Evolutionary conservation across 208 protist species (phyloP), one percentile per base, ranked within the genome.

Genomic region (Crithidia sp.): DNA sequence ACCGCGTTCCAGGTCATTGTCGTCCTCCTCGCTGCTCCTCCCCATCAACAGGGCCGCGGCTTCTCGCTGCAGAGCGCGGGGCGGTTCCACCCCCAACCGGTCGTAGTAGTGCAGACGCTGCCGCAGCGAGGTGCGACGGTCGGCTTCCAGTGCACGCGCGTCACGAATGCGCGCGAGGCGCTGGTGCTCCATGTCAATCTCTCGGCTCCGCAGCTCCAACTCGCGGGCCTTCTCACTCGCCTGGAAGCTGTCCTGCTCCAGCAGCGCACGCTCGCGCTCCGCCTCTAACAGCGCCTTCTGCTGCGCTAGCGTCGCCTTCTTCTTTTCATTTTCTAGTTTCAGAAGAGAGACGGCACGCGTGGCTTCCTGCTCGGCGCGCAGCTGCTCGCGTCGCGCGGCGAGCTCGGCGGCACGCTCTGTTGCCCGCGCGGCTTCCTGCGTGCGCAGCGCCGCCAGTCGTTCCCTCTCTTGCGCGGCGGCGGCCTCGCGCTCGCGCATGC

Each of bases 251-350:
- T 77, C 65, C 44, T 87, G 85, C 58, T 89, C 87, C 67, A 69
- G 73, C 55, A 69, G 45, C 16, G 82, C 74, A 5, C 87, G 85
- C 55, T 85, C 55, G 40, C 74, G 75, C 67, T 95, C 81, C 39
- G 69, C 77, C 44, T 89, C 76, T 36, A 85, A 77, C 59, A 80
- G 56, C 13, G 69, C 69, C 54, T 78, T 74, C 43, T 91, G 79
- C 58, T 89, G 71, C 16, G 76, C 78, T 49, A 93, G 43, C 56
- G 79, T 37, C 10, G 76, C 70, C 63, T 83, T 84, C 47, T 82
- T 83, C 65, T 83, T 84, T 73, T 93, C 90, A 37, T 91, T 89
- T 16, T 92, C 90, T 2, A 91, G 77, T 52, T 82, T 85, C 19
- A 84, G 78, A 49, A 85, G 57, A 16, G 81, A 81, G 13, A 93